Percentiles rank a stretch among this genome's conserved stretches.
Conservation (phyloP, 371 early-diverging fungal genomes). For the Rhizoclosmatium hyalinum region DNA sequence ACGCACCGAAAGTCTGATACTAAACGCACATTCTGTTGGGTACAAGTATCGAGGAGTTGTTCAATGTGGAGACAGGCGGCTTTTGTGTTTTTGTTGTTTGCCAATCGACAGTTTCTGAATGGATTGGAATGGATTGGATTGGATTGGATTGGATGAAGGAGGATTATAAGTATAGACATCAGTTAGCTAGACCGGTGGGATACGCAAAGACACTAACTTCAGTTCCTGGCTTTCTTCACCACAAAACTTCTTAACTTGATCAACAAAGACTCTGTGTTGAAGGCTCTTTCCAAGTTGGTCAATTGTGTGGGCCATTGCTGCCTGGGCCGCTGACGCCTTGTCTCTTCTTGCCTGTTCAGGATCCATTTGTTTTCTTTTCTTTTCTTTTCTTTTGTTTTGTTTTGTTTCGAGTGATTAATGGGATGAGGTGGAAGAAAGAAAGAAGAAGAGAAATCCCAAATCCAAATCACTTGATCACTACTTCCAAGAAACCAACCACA, state of each 20-base stretch:
- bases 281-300: not conserved
- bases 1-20: slow-evolving; percentile 20
- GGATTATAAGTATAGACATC: not conserved
- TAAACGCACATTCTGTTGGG: slow-evolving; percentile 15
- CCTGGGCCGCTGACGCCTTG: not conserved
- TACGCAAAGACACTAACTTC: not conserved
- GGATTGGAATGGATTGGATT: not conserved
- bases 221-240: not conserved
- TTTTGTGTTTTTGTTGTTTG: slow-evolving; percentile 25
- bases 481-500: too few species aligned
- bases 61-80: slow-evolving; percentile 6
- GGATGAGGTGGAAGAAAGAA: too few species aligned
- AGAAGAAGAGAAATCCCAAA: too few species aligned
- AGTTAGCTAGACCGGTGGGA: too few species aligned
- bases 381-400: not conserved
- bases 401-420: not conserved
- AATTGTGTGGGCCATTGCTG: slow-evolving; percentile 4
- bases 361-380: not conserved
- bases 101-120: slow-evolving; percentile 16
- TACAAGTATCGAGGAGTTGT: slow-evolving; percentile 21
- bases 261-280: slow-evolving; percentile 22
- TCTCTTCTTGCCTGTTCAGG: not conserved
- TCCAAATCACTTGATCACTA: too few species aligned
- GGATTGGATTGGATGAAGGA: not conserved
- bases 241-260: slow-evolving; percentile 23